Evolutionary conservation across 345 rosid genomes (phyloP), one percentile per base, ranked within the genome.

Genomic region (Clarkia xantiana): DNA sequence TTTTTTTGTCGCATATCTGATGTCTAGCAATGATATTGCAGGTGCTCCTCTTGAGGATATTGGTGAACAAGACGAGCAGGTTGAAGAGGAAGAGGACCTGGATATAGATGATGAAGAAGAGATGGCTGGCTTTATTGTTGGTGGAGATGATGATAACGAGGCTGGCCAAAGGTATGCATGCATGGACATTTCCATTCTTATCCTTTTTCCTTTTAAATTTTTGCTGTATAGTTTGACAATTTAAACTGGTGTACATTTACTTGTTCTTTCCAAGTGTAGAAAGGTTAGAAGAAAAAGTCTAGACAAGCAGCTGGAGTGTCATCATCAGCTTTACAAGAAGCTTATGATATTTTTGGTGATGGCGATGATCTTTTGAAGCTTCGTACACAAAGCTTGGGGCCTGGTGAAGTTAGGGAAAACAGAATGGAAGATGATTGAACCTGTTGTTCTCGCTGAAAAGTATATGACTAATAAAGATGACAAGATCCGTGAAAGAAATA

Each of bases 391-490:
- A 84, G 80, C 34, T 56, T 81, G 47, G 90, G 77, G 42, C 67
- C 80, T 71, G 63, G 53, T 59, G 96, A 91, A 49, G 65, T 63
- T 71, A 69, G 58, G 72, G 96, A 84, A 63, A 74, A 79, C 62
- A 80, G 81, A 64, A 71, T 86, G 59, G 96, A 91, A 62, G 94
- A 87, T 65, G 90, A 86, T 91, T 71, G 98, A 91, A 55, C 98
- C 98, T 14, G 58, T 72, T 48, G 76, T 87, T 53, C 82, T 91
- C 16, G 76, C 84, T 47, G 98, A 87, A 60, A 91, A 91, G 79
- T 91, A 87, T 61, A 87, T 91, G 96, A 91, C 98, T 1, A 90
- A 77, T 70, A 80, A 79, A 67, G 98, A 91, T 71, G 96, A 91
- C 48, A 66, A 67, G 58, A 87, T 91, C 49, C 76, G 94, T 39